Base-by-base conservation (phyloP, 139 green algal genomes). In the Desmodesmus armatus region DNA sequence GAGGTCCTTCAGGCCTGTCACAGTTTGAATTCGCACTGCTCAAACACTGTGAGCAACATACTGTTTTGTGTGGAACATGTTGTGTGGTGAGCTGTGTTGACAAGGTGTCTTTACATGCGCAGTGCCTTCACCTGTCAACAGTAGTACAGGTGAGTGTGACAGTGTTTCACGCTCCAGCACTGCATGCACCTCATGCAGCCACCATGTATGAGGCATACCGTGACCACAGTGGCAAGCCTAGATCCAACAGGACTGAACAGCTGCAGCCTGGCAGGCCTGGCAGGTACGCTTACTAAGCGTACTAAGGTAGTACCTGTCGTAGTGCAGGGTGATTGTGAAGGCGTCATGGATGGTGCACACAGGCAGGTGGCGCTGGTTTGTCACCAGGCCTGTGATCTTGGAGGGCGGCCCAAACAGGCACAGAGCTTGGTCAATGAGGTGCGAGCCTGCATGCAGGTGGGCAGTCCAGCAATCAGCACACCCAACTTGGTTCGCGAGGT, bases 301-400 rank as follows among this genome's bases (percentile, higher is more conserved):
- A 9, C 47, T 33, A 31, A 0, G 51, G 37, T 72, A 23, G 35
- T 9, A 51, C 2, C 3, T 39, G n/a, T 63, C 40, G 29, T 84
- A 84, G 62, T 84, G 78, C 66, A 84, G 78, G 21, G 62, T 75
- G n/a, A 84, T 9, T 17, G 63, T 84, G 60, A 84, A 84, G 31
- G 62, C 78, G 21, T 84, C 78, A 53, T 43, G 21, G 5, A 44
- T 9, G 47, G 47, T 55, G 47, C 7, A 51, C 44, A 35, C 78
- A 35, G 78, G 78, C 29, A 84, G 78, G 7, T 76, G 78, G 37
- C 78, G 78, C 62, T 84, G 78, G 41, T 84, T 75, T 2, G 63
- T 39, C 33, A 75, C 29, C 40, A 77, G 66, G 23, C 27, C 58
- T n/a, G 78, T 84, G 2, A 84, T 27, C 2, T 31, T 27, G 3